Conservation (phyloP, 805 yeast genomes). For the Candida railenensis region DNA sequence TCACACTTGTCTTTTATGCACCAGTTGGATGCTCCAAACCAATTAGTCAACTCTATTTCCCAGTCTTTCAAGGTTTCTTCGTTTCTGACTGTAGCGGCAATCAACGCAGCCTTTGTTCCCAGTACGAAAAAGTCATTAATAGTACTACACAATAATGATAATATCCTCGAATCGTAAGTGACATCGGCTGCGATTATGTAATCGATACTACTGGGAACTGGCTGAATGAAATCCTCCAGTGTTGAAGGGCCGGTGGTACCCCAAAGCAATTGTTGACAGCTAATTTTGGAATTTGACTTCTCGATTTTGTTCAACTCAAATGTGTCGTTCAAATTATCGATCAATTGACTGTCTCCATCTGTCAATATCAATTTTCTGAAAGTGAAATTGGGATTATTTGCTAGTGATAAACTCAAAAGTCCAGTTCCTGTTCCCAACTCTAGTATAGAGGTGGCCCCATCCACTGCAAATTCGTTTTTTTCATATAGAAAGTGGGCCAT, state of each 20-base stretch:
- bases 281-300: slow-evolving; percentile 7
- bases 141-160: slow-evolving; percentile 54
- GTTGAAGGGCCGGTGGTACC: slow-evolving; percentile 40
- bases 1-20: not conserved
- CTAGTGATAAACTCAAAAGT: slow-evolving; percentile 55
- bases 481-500: slow-evolving; percentile 51
- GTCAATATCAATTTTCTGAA: slow-evolving; percentile 45
- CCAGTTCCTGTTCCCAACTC: slow-evolving; percentile 95
- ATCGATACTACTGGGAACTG: slow-evolving; percentile 31
- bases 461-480: not conserved
- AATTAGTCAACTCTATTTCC: slow-evolving; percentile 23
- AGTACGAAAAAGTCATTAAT: slow-evolving; percentile 36
- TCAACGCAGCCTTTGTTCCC: slow-evolving; percentile 33
- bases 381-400: slow-evolving; percentile 19
- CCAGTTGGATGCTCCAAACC: slow-evolving; percentile 12
- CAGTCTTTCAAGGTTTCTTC: slow-evolving; percentile 29
- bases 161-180: slow-evolving; percentile 68
- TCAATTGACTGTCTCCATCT: slow-evolving; percentile 63
- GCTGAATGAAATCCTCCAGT: slow-evolving; percentile 37
- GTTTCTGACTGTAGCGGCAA: slow-evolving; percentile 80
- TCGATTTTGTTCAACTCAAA: slow-evolving; percentile 39
- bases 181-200: slow-evolving; percentile 82
- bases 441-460: slow-evolving; percentile 31
- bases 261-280: slow-evolving; percentile 47
- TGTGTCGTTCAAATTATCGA: slow-evolving; percentile 47